Conservation (phyloP, 164 flowering plant species). For the Vitis rupestris region DNA sequence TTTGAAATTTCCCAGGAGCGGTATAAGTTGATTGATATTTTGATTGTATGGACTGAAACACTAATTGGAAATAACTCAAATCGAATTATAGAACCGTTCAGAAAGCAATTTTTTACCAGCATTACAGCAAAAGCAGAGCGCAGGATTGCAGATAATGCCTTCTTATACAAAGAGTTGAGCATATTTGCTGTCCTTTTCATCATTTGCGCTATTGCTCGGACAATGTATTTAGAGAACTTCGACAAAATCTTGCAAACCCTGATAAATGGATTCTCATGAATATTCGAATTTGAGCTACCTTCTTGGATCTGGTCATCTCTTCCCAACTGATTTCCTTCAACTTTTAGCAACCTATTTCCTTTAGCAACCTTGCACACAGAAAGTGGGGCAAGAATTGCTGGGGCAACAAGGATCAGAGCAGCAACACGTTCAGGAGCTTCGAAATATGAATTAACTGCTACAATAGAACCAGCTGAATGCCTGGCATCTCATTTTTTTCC, state of each 20-base stretch:
- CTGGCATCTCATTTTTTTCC: constrained; percentile 35
- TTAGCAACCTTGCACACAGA: constrained; percentile 19
- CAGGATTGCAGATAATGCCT: constrained; percentile 52
- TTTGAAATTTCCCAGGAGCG: too few species aligned
- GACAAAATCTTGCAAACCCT: constrained; percentile 34
- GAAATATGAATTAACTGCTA: constrained; percentile 79
- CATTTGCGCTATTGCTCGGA: constrained; percentile 26
- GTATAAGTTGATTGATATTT: too few species aligned
- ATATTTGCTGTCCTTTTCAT: constrained; percentile 47
- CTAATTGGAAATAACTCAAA: too few species aligned
- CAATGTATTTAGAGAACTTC: constrained; percentile 32
- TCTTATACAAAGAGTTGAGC: constrained; percentile 50
- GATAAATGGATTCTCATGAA: constrained; percentile 28
- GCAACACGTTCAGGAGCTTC: constrained; percentile 93
- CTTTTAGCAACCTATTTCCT: constrained; percentile 5
- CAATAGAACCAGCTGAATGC: constrained; percentile 93
- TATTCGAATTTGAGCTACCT: constrained; percentile 20
- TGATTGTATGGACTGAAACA: too few species aligned
- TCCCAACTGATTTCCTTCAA: constrained; percentile 18
- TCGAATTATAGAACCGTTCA: neutral
- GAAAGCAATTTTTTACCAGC: constrained; percentile 47
- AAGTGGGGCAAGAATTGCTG: constrained; percentile 79
- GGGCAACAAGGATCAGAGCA: constrained; percentile 92
- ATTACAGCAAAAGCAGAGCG: constrained; percentile 61
- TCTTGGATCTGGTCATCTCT: constrained; percentile 22